Percentiles rank a stretch among this genome's conserved stretches.
Evolutionary conservation across 192 early-diverging fungal species (phyloP).

Genomic region (Funneliformis mosseae): DNA sequence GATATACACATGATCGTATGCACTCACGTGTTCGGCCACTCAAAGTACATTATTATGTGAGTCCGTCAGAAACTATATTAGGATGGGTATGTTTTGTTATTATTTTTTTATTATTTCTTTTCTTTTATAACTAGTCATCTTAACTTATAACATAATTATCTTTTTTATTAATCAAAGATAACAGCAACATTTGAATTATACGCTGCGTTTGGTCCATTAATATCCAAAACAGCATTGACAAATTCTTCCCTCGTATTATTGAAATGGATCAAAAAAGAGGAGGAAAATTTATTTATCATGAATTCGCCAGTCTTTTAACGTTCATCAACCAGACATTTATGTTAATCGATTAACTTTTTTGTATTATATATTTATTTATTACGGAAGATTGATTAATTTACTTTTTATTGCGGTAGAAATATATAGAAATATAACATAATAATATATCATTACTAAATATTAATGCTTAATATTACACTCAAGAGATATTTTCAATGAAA

Average conservation of each 20-base stretch:
- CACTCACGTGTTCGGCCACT: slow-evolving; percentile 54
- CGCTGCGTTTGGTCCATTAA: slow-evolving; percentile 61
- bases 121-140: not conserved
- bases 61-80: slow-evolving; percentile 56
- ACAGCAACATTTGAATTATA: slow-evolving; percentile 72
- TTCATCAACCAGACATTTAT: too few species aligned
- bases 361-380: not conserved
- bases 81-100: slow-evolving; percentile 57
- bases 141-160: not conserved
- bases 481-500: too few species aligned
- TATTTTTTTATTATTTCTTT: not conserved
- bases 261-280: slow-evolving; percentile 78
- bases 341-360: not conserved
- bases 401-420: not conserved
- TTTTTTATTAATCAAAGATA: slow-evolving; percentile 43
- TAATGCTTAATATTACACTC: too few species aligned
- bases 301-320: slow-evolving; percentile 72
- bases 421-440: not conserved
- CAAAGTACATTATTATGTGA: slow-evolving; percentile 56
- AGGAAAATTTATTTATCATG: slow-evolving; percentile 73
- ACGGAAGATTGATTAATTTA: too few species aligned
- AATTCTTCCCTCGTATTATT: slow-evolving; percentile 65
- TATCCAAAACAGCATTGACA: slow-evolving; percentile 66
- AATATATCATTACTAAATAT: not conserved
- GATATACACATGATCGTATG: slow-evolving; percentile 59